Evolutionary conservation across 108 stramenopile species (phyloP), one percentile per base, ranked within the genome.

Genomic region (Schizochytrium sp.): DNA sequence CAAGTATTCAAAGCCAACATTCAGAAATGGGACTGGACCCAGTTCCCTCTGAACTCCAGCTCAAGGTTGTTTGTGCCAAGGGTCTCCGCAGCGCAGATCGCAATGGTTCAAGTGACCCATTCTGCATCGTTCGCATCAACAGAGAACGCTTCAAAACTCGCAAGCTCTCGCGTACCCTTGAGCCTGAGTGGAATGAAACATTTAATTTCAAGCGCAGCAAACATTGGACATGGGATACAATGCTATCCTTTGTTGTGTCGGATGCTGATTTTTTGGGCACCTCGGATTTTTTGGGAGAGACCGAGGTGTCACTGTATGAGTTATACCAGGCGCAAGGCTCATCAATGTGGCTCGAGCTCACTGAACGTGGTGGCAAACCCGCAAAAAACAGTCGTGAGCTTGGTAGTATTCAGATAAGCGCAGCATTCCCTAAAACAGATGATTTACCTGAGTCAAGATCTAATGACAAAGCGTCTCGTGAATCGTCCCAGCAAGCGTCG

Each of bases 161-260:
- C 7, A 83, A 47, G 19, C 8, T 83, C n/a, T 50, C 49, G 13
- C 47, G 53, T 38, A 46, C 73, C 8, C 73, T 83, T 19, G 73
- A 83, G 12, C 73, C 73, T 4, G 73, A 83, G 17, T 83, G 73
- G 73, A 83, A 83, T 38, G 73, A 47, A 28, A 53, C 46, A 19
- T 53, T 83, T 47, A 4, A 42, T 7, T 83, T 83, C 50, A 42
- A 38, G 4, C 61, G 61, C 61, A 4, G 41, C 8, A 4, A 10
- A 42, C 1, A 64, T 4, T 64, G 61, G 61, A 42, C 38, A n/a
- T 64, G 61, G 61, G 17, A 4, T 19, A 42, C 61, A 7, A 4
- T 4, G 61, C 61, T 64, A 5, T 19, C 61, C 42, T 7, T 64
- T 4, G 8, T 64, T 13, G 61, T 64, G 38, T 10, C 61, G 38